Percentiles rank a stretch among this genome's conserved stretches.
phyloP scores from a whole-genome alignment of 2,329 filamentous ascomycete genomes.

The Fusarium siculi region DNA sequence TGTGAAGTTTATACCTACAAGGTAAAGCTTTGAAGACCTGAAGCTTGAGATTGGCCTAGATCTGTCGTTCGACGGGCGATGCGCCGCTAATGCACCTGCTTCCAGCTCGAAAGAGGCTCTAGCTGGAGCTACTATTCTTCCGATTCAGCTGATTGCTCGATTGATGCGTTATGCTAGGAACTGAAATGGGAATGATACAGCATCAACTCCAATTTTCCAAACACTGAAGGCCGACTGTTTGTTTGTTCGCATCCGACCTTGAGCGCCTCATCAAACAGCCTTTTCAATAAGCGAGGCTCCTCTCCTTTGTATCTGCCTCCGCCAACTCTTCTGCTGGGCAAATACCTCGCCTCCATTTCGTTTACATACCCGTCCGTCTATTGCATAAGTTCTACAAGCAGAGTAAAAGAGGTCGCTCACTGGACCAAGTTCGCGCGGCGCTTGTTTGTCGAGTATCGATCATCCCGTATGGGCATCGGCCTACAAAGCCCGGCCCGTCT shows the following conservation, averaged over 20 bases:
- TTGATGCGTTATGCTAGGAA: not conserved
- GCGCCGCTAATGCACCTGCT: constrained; percentile 32
- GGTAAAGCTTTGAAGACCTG: not conserved
- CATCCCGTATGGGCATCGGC: constrained; percentile 36
- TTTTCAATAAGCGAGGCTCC: constrained; percentile 14
- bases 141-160: constrained; percentile 28
- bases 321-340: not conserved
- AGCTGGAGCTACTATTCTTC: constrained; percentile 40
- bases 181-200: not conserved
- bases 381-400: constrained; percentile 21
- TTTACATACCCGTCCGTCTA: constrained; percentile 21
- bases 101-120: constrained; percentile 21
- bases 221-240: constrained; percentile 1
- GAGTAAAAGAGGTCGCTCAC: constrained; percentile 1
- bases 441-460: constrained; percentile 40
- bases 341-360: constrained; percentile 25
- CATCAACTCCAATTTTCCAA: constrained; percentile 4
- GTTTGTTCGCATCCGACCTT: not conserved
- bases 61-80: constrained; percentile 12
- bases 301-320: not conserved
- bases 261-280: not conserved
- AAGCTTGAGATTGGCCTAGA: constrained; percentile 3
- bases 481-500: constrained; percentile 37
- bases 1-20: not conserved
- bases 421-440: constrained; percentile 28